phyloP scores from a whole-genome alignment of 1,284 basidiomycete genomes.

The Puccinia hordei region DNA sequence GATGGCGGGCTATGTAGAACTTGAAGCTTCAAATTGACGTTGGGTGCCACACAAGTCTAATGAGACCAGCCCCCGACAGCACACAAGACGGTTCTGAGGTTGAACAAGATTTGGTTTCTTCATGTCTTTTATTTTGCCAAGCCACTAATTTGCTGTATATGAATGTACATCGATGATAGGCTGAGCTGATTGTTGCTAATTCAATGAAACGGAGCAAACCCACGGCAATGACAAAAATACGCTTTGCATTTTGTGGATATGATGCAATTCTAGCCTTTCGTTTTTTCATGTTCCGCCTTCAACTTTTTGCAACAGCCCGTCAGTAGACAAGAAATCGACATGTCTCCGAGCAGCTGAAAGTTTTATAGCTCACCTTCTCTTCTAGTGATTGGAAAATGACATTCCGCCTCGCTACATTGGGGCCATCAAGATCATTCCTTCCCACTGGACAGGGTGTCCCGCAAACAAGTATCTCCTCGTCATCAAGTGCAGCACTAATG shows the following conservation, averaged over 20 bases:
- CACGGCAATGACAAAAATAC: no score
- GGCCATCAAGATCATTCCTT: neutral
- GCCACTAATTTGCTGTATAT: no score
- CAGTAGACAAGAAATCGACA: neutral
- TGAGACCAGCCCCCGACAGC: no score
- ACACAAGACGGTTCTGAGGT: no score
- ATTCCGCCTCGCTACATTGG: neutral
- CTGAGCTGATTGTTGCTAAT: no score
- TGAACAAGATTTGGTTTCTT: no score
- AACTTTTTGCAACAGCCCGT: neutral
- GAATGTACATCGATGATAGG: no score
- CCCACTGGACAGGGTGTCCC: neutral
- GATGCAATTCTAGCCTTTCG: neutral
- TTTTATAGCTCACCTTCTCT: neutral
- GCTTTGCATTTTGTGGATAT: no score
- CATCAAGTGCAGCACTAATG: conserved; percentile 26
- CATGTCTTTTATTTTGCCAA: no score
- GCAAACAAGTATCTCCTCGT: neutral
- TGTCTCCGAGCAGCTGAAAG: neutral
- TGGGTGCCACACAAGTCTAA: no score
- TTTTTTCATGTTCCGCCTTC: neutral
- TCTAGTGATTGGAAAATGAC: neutral
- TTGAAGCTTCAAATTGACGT: no score
- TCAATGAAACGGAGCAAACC: neutral
- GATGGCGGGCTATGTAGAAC: no score